Evolutionary conservation across 1,284 basidiomycete genomes (phyloP).

Genomic region (Rugosomyces carneus): DNA sequence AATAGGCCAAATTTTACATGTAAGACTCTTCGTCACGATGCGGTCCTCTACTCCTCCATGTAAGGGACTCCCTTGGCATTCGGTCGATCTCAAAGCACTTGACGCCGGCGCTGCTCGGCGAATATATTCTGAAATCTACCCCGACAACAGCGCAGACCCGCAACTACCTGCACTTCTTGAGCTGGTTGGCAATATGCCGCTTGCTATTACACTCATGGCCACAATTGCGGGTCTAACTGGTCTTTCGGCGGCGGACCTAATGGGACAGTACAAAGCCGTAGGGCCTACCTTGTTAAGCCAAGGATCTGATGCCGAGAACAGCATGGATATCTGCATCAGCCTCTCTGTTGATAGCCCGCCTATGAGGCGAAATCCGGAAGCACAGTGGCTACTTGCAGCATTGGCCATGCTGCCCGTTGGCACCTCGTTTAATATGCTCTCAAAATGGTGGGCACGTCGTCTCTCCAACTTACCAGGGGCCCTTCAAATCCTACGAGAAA

Average conservation of each 20-base stretch:
- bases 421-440: background rate
- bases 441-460: background rate
- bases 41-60: slow-evolving; percentile 15
- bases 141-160: slow-evolving; percentile 8
- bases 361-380: slow-evolving; percentile 2
- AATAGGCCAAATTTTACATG: slow-evolving; percentile 11
- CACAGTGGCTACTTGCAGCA: background rate
- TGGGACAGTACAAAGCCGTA: background rate
- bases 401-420: slow-evolving; percentile 2
- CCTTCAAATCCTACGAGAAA: background rate
- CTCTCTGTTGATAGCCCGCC: background rate
- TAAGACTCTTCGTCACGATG: slow-evolving; percentile 21
- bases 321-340: slow-evolving; percentile 4
- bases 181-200: slow-evolving; percentile 22
- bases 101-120: slow-evolving; percentile 12
- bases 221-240: background rate
- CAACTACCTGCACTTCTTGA: slow-evolving; percentile 18
- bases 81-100: slow-evolving; percentile 9
- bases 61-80: slow-evolving; percentile 14
- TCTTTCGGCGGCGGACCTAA: background rate
- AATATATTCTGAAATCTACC: slow-evolving; percentile 18
- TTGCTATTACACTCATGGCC: slow-evolving; percentile 8
- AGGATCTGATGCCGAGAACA: slow-evolving; percentile 1
- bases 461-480: background rate
- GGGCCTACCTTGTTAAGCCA: background rate